Evolutionary conservation across 2,329 filamentous ascomycete species (phyloP), one percentile per base, ranked within the genome.

Genomic region (Nemania abortiva): DNA sequence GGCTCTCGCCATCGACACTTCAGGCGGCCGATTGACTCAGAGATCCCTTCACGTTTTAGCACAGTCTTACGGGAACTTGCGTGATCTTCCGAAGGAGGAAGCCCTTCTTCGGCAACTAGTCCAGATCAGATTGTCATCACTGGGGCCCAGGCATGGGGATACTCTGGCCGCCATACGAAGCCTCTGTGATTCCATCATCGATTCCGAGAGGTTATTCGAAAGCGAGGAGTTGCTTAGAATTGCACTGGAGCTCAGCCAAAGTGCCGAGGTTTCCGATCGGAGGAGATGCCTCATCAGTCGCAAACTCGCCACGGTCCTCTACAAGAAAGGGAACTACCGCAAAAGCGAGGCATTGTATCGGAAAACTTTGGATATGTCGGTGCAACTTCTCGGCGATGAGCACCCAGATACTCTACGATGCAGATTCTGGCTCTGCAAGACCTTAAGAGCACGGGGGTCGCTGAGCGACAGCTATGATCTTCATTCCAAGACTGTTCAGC

Each of bases 241-340:
- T 50, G 47, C 47, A 10, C n/a, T 24, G 10, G 47, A 50, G 47
- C 47, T 50, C 20, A 50, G 47, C 47, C 47, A 50, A 50, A 50
- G 10, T 50, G 47, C 47, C 47, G 47, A 50, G 9, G 47, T 50
- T 24, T 50, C 47, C 47, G 47, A 50, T 24, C 47, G 47, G 6
- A 50, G 47, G 47, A 50, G 27, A 50, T 50, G n/a, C 10, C n/a
- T 50, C 47, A 49, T 49, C 45, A 49, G 45, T 7, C 45, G 45
- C 45, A 49, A 49, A 49, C 45, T 49, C 45, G 45, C 45, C 45
- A 49, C 45, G n/a, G 45, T 50, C 47, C 47, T 50, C 47, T 50
- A 50, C 7, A 50, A 50, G 47, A 50, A 50, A 50, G 47, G 47
- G 22, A 50, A 50, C 6, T 50, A 50, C 47, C 6, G 22, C 20